phyloP scores from a whole-genome alignment of 202 grass and related monocot genomes.

The Panicum hallii region DNA sequence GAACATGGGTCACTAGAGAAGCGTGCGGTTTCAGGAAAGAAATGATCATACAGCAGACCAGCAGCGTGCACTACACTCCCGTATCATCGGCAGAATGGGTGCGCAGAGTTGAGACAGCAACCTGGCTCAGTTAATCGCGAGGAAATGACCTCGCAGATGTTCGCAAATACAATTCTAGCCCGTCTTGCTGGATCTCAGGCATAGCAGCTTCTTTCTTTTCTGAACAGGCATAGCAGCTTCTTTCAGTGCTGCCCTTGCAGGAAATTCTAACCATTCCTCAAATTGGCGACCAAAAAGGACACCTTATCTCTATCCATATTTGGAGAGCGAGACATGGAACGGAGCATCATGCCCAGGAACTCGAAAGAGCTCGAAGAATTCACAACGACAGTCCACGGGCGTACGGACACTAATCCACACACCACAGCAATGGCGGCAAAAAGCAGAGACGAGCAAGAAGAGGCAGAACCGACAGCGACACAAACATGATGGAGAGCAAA shows the following conservation, averaged over 20 bases:
- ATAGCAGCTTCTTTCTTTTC: neutral
- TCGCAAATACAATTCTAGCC: neutral
- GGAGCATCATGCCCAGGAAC: neutral
- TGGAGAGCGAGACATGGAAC: neutral
- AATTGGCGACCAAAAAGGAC: neutral
- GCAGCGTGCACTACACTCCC: neutral
- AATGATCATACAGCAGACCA: neutral
- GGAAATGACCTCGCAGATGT: neutral
- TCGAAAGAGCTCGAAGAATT: neutral
- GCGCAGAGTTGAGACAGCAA: conserved; percentile 10
- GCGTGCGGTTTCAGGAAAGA: conserved; percentile 31
- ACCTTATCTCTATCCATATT: neutral
- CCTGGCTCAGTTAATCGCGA: conserved; percentile 24
- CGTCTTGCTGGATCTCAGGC: neutral
- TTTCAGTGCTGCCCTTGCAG: neutral
- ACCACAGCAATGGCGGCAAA: conserved; percentile 34
- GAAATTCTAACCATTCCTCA: neutral
- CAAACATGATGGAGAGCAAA: neutral
- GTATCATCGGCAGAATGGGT: neutral
- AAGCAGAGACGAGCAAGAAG: neutral
- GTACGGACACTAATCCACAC: neutral
- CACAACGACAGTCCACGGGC: neutral
- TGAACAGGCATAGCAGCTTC: neutral
- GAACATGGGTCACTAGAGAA: conserved; percentile 13
- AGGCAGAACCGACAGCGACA: neutral